Percentiles rank a stretch among this genome's conserved stretches.
Conservation (phyloP, 2,329 filamentous ascomycete genomes). For the Neurospora sp. region DNA sequence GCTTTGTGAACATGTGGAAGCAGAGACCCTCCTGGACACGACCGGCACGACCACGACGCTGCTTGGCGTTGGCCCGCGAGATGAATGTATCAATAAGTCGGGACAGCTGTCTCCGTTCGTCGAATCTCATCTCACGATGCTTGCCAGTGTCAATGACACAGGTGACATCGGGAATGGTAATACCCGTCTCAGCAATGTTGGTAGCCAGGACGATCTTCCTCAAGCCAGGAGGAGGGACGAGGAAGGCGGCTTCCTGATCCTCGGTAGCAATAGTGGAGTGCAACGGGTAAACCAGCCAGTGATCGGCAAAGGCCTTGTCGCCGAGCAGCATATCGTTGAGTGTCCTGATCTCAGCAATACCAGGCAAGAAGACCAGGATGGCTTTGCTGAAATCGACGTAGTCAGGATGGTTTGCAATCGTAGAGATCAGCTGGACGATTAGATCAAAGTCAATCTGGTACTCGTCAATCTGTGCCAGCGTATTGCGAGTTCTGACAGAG, state of each 20-base stretch:
- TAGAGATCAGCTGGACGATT: conserved; percentile 66
- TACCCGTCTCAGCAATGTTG: conserved; percentile 97
- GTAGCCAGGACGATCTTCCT: conserved; percentile 94
- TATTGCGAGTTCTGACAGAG: conserved; percentile 63
- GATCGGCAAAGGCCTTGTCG: conserved; percentile 61
- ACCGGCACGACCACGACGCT: conserved; percentile 84
- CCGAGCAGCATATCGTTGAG: conserved; percentile 77
- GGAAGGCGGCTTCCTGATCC: conserved; percentile 89
- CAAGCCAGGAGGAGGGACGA: conserved; percentile 68
- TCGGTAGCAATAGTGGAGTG: conserved; percentile 94
- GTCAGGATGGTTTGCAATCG: conserved; percentile 59
- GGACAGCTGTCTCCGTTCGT: conserved; percentile 85
- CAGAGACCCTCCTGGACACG: conserved; percentile 92
- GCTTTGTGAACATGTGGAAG: conserved; percentile 90
- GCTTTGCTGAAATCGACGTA: conserved; percentile 73
- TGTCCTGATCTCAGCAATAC: conserved; percentile 83
- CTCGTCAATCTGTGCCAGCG: conserved; percentile 72
- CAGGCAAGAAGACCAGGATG: conserved; percentile 88
- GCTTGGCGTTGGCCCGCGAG: conserved; percentile 89
- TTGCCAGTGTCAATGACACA: conserved; percentile 96
- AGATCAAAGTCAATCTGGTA: conserved; percentile 86
- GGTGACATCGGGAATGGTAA: conserved; percentile 95
- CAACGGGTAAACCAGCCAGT: conserved; percentile 81
- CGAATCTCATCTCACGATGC: conserved; percentile 94
- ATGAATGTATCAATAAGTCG: conserved; percentile 91